A percentile compares a stretch with the other conserved stretches of the same genome.
Evolutionary conservation across 805 yeast genomes (phyloP).

Genomic region (Candida xiaguanensis): DNA sequence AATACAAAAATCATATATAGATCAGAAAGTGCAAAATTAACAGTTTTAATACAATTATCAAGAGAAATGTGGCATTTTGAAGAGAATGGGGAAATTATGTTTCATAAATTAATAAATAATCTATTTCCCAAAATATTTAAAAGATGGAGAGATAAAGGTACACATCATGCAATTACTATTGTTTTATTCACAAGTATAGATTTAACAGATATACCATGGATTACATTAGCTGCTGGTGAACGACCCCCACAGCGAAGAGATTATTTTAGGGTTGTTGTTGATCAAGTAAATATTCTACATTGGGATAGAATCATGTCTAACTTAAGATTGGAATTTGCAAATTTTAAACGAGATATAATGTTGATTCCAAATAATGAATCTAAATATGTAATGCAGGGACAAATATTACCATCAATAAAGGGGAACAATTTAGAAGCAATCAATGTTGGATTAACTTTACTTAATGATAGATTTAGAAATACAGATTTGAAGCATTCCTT

Average conservation of each 20-base stretch:
- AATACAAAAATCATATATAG: slow-evolving; percentile 80
- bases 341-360: slow-evolving; percentile 71
- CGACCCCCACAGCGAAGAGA: slow-evolving; percentile 65
- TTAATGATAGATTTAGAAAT: slow-evolving; percentile 73
- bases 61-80: slow-evolving; percentile 98
- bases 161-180: slow-evolving; percentile 89
- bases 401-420: slow-evolving; percentile 79
- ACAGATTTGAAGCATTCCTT: slow-evolving; percentile 86
- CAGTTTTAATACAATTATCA: slow-evolving; percentile 83
- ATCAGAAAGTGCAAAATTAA: slow-evolving; percentile 83
- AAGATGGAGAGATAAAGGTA: slow-evolving; percentile 80
- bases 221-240: slow-evolving; percentile 66
- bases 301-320: slow-evolving; percentile 94
- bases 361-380: slow-evolving; percentile 25
- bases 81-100: slow-evolving; percentile 91
- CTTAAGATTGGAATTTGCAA: slow-evolving; percentile 77
- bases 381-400: slow-evolving; percentile 47
- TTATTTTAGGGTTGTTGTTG: slow-evolving; percentile 90
- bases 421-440: slow-evolving; percentile 88
- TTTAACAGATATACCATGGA: slow-evolving; percentile 48
- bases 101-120: slow-evolving; percentile 89
- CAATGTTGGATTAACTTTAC: slow-evolving; percentile 74
- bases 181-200: slow-evolving; percentile 84
- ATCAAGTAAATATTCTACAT: slow-evolving; percentile 80
- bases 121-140: slow-evolving; percentile 85